A percentile compares a stretch with the other conserved stretches of the same genome.
Evolutionary conservation across 2,329 filamentous ascomycete genomes (phyloP).

Genomic region (Ambrosiella beaveri): DNA sequence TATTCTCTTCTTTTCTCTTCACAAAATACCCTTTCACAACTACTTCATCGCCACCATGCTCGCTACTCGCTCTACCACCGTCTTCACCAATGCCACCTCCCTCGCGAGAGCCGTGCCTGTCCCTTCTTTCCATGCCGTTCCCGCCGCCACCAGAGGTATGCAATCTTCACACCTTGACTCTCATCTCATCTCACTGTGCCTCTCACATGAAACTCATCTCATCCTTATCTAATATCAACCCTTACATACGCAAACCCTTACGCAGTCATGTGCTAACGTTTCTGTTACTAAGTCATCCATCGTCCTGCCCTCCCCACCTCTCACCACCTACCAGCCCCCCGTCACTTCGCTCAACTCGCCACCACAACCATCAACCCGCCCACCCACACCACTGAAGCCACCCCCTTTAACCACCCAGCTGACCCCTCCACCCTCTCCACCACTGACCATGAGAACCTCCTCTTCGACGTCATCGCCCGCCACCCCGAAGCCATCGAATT

Average conservation of each 20-base stretch:
- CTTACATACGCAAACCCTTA: not conserved
- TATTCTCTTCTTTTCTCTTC: not conserved
- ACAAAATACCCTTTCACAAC: not conserved
- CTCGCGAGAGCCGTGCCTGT: not conserved
- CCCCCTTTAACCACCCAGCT: slow-evolving; percentile 5
- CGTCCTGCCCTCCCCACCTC: not conserved
- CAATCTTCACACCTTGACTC: not conserved
- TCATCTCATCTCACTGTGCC: not conserved
- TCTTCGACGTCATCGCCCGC: slow-evolving; percentile 12
- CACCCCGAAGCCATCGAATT: slow-evolving; percentile 5
- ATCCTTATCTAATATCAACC: not conserved
- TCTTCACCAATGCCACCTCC: not conserved
- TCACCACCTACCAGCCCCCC: not conserved
- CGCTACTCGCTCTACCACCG: slow-evolving; percentile 8
- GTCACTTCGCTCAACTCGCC: slow-evolving; percentile 9
- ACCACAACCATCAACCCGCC: slow-evolving; percentile 2
- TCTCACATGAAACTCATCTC: not conserved
- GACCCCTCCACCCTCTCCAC: slow-evolving; percentile 5
- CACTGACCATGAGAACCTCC: slow-evolving; percentile 10
- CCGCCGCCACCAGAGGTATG: not conserved
- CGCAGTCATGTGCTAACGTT: not conserved
- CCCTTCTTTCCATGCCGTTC: not conserved
- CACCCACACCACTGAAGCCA: not conserved
- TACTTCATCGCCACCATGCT: slow-evolving; percentile 6
- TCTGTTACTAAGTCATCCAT: not conserved